Conservation (phyloP, 1,139 yeast genomes). For the Zhuliangozyma blackwelliae region DNA sequence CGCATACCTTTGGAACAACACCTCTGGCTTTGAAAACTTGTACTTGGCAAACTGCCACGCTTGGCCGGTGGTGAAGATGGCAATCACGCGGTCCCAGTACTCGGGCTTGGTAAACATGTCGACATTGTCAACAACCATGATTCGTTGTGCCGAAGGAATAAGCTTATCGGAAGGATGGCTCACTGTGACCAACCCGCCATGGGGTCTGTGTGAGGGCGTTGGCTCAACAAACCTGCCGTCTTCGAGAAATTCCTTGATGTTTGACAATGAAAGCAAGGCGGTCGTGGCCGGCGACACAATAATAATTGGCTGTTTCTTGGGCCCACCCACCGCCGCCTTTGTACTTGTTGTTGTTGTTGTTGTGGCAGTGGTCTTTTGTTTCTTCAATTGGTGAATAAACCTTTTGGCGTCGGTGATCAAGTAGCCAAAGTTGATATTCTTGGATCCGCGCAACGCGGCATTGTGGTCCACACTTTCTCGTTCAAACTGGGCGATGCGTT, state of each 20-base stretch:
- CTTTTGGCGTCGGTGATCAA: conserved; percentile 69
- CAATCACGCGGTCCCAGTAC: conserved; percentile 95
- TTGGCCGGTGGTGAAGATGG: conserved; percentile 95
- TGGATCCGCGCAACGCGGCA: conserved; percentile 73
- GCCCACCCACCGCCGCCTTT: background rate
- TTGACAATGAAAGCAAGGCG: conserved; percentile 73
- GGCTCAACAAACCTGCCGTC: conserved; percentile 70
- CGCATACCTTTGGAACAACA: conserved; percentile 74
- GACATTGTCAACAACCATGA: conserved; percentile 81
- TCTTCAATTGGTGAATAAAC: conserved; percentile 54
- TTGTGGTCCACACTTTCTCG: conserved; percentile 73
- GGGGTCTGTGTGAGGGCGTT: conserved; percentile 34
- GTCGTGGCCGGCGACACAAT: conserved; percentile 93
- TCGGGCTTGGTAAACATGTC: conserved; percentile 91
- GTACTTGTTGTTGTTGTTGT: background rate
- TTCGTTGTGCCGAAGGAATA: conserved; percentile 51
- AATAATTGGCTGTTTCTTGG: conserved; percentile 78
- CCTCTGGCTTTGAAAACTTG: conserved; percentile 76
- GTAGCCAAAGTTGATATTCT: conserved; percentile 67
- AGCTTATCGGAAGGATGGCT: conserved; percentile 55
- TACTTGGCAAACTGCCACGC: conserved; percentile 93
- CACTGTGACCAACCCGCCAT: conserved; percentile 46
- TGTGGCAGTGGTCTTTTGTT: conserved; percentile 23
- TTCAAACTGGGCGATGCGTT: conserved; percentile 55
- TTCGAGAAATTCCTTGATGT: conserved; percentile 79